Base-by-base conservation (phyloP, 495 filamentous ascomycete genomes). In the Emericellopsis terricola region DNA sequence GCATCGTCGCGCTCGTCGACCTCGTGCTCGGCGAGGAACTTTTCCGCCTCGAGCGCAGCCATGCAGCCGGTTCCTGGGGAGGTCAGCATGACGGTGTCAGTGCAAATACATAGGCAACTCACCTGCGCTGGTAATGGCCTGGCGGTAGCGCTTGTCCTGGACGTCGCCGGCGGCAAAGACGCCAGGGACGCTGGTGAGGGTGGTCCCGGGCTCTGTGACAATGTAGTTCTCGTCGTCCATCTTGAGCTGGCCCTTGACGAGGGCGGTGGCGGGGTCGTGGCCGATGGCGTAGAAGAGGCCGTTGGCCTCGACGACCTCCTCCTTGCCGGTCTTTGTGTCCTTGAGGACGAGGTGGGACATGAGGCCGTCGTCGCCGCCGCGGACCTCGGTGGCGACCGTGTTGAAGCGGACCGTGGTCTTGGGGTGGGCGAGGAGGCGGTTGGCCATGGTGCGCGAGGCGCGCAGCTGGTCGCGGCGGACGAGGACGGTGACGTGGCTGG, bases 111-210 rank as follows among this genome's bases (percentile, higher is more conserved):
- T 26, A 6, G 6, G 17, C 30, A 41, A 69, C 77, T 45, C 73
- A 86, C 87, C 87, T 47, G 89, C 89, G 64, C 83, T 93, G 33
- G 89, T 97, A 46, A 97, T 86, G 36, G 89, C 89, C 62, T 97
- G 89, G 50, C 91, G 70, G 56, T 99, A 99, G 46, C 78, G 75
- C 72, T 94, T 96, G 52, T 99, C 91, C 62, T 96, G 91, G 14
- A 99, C 89, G 50, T 99, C 89, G 33, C 89, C 89, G 29, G 86
- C 87, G 33, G 89, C 89, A 53, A 96, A 99, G 7, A 99, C 81
- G 47, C 89, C 89, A 51, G 84, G 72, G 4, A 93, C 53, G 52
- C 73, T 93, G 28, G 89, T 99, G 42, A 75, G 68, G 42, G 81
- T 82, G 33, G 84, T 87, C 19, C 89, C 89, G 2, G 87, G 77